These are phyloP conservation scores for Blastobotrys elegans DNA, from an alignment of 1,139 yeast genomes.

Conservation along the genomic window DNA sequence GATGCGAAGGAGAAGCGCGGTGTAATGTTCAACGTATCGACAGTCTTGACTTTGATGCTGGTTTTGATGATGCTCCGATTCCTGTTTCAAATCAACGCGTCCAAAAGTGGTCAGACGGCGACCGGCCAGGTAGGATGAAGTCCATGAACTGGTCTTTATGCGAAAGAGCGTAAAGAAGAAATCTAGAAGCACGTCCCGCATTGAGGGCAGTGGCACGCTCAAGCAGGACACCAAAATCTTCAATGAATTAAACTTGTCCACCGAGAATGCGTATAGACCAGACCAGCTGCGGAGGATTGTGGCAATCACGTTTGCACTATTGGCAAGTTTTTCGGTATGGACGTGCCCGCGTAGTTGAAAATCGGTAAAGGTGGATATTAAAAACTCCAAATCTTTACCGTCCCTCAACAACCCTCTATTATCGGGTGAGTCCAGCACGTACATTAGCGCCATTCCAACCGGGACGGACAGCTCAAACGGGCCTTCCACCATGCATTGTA, in stretches of 20 bases:
- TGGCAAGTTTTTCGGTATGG: constrained; percentile 53
- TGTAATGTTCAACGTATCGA: constrained; percentile 46
- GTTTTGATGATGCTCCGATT: too few relatives aligned
- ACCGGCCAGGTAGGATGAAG: constrained; percentile 39
- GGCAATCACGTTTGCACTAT: constrained; percentile 57
- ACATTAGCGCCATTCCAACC: constrained; percentile 52
- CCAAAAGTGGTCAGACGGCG: constrained; percentile 32
- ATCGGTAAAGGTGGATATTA: constrained; percentile 65
- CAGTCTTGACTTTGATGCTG: constrained; percentile 16
- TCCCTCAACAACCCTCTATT: constrained; percentile 54
- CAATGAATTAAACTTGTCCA: constrained; percentile 53
- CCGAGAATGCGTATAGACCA: constrained; percentile 66
- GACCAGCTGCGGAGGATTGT: constrained; percentile 66
- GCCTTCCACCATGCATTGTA: constrained; percentile 59
- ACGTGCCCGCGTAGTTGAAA: constrained; percentile 43
- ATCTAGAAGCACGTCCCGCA: constrained; percentile 65
- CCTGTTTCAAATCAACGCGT: constrained; percentile 21
- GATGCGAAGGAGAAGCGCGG: constrained; percentile 52
- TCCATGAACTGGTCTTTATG: constrained; percentile 59
- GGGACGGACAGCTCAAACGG: constrained; percentile 53
- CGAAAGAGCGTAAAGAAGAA: constrained; percentile 63
- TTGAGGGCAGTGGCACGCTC: constrained; percentile 48
- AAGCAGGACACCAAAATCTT: constrained; percentile 59
- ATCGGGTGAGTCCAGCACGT: constrained; percentile 53
- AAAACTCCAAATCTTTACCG: constrained; percentile 58